Percentiles rank a stretch among this genome's conserved stretches.
Evolutionary conservation across 2,329 filamentous ascomycete genomes (phyloP).

Genomic region (Fusarium devonianum): DNA sequence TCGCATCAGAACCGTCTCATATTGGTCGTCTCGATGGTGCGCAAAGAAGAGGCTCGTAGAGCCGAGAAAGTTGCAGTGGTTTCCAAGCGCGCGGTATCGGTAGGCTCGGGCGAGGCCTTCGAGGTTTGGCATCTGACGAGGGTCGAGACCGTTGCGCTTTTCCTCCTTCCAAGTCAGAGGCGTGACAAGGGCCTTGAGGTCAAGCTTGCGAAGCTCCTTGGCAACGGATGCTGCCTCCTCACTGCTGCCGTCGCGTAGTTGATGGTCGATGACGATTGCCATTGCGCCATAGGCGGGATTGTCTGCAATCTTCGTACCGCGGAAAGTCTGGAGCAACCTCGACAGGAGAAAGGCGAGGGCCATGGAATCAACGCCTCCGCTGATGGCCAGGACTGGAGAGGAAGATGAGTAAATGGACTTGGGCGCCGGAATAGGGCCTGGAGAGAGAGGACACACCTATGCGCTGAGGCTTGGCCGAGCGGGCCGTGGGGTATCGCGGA

Average conservation of each 20-base stretch:
- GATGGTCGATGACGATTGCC: slow-evolving; percentile 65
- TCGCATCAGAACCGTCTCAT: slow-evolving; percentile 87
- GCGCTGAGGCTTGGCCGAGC: slow-evolving; percentile 45
- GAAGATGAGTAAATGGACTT: slow-evolving; percentile 1
- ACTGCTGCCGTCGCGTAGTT: slow-evolving; percentile 59
- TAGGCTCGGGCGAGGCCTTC: slow-evolving; percentile 78
- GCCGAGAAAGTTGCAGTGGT: slow-evolving; percentile 58
- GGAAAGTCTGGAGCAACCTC: slow-evolving; percentile 48
- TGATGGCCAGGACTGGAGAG: slow-evolving; percentile 75
- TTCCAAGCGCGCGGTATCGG: slow-evolving; percentile 76
- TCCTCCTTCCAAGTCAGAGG: slow-evolving; percentile 57
- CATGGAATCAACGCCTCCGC: slow-evolving; percentile 98
- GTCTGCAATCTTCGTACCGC: slow-evolving; percentile 52
- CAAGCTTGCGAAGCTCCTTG: slow-evolving; percentile 49
- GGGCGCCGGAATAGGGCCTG: not conserved
- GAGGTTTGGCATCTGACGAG: slow-evolving; percentile 63
- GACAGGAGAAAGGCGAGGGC: slow-evolving; percentile 81
- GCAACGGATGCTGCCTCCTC: slow-evolving; percentile 60
- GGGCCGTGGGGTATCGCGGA: slow-evolving; percentile 57
- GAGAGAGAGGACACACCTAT: slow-evolving; percentile 49
- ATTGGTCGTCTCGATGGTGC: slow-evolving; percentile 90
- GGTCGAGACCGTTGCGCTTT: slow-evolving; percentile 42
- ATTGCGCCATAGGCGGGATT: slow-evolving; percentile 52
- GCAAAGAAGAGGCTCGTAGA: slow-evolving; percentile 75
- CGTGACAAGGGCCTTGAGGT: slow-evolving; percentile 41